Conservation (phyloP, 73 alveolate species). For the Uronychia setigera region DNA sequence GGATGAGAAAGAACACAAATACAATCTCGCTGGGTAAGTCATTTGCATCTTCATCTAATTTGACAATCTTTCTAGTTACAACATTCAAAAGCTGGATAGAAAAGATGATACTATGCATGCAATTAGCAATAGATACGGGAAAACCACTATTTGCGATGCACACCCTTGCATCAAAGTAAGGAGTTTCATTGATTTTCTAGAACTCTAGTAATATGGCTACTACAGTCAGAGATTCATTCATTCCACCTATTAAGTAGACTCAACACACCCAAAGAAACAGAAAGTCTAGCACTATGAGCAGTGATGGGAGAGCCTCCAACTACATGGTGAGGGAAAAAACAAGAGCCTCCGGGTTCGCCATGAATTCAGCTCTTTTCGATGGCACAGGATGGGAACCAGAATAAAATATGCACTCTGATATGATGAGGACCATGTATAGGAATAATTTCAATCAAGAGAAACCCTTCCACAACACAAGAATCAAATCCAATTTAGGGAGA, state of each 20-base stretch:
- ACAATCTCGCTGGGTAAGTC: not conserved
- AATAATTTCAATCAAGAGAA: conserved; percentile 36
- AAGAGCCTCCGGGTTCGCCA: conserved; percentile 1
- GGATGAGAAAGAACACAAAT: not conserved
- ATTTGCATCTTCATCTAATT: not conserved
- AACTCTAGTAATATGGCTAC: too few species aligned
- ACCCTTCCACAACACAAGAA: conserved; percentile 44
- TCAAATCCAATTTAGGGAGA: conserved; percentile 21
- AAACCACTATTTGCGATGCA: conserved; percentile 27
- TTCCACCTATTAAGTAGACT: too few species aligned
- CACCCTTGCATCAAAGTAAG: conserved; percentile 23
- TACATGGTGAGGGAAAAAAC: not conserved
- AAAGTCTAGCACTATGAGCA: not conserved
- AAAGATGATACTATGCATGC: conserved; percentile 52
- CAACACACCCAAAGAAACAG: not conserved
- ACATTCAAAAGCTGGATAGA: conserved; percentile 3
- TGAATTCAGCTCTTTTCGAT: conserved; percentile 21
- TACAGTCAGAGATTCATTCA: too few species aligned
- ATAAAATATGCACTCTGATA: conserved; percentile 36
- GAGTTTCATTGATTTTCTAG: not conserved
- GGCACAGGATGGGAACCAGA: conserved; percentile 53
- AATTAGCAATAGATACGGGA: conserved; percentile 23
- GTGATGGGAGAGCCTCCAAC: not conserved
- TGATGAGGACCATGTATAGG: conserved; percentile 47
- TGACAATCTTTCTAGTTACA: conserved; percentile 20